A percentile compares a stretch with the other conserved stretches of the same genome.
Conservation (phyloP, 208 protist genomes). For the Novymonas esmeraldas region DNA sequence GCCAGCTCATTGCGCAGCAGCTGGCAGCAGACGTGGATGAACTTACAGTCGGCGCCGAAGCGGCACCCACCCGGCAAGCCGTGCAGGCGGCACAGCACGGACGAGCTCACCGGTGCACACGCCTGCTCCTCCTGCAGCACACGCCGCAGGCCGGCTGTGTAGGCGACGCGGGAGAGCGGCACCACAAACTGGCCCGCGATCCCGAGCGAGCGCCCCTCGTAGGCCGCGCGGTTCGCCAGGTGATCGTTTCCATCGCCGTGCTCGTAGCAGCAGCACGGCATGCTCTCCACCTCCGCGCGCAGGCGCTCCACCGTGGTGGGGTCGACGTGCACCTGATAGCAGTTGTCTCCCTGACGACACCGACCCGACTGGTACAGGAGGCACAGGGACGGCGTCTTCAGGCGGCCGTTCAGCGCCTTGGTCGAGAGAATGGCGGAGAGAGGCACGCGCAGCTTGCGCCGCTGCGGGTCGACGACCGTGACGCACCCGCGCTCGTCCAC, state of each 20-base stretch:
- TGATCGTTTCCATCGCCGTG: constrained; percentile 67
- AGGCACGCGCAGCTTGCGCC: constrained; percentile 71
- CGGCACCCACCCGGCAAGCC: constrained; percentile 60
- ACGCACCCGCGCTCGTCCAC: constrained; percentile 36
- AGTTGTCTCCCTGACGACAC: constrained; percentile 74
- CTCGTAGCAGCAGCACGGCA: constrained; percentile 72
- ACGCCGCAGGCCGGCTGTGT: constrained; percentile 60
- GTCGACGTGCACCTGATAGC: constrained; percentile 80
- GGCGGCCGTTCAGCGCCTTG: constrained; percentile 54
- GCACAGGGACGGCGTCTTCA: constrained; percentile 72
- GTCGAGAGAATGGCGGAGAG: constrained; percentile 56
- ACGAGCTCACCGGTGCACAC: constrained; percentile 17
- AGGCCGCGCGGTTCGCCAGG: constrained; percentile 19
- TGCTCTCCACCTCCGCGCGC: constrained; percentile 47
- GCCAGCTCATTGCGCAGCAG: constrained; percentile 40
- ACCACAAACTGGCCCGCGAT: constrained; percentile 35
- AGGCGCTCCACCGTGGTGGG: constrained; percentile 51
- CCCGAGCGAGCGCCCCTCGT: constrained; percentile 27
- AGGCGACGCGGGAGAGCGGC: constrained; percentile 54
- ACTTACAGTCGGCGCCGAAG: constrained; percentile 84
- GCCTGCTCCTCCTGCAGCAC: constrained; percentile 44
- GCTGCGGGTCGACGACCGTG: constrained; percentile 74
- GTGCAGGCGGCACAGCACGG: constrained; percentile 68
- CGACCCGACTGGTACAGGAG: constrained; percentile 68
- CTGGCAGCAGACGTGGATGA: constrained; percentile 76